Percentiles rank a stretch among this genome's conserved stretches.
Evolutionary conservation across 257 asterid species (phyloP).

Genomic region (Apocynum venetum): DNA sequence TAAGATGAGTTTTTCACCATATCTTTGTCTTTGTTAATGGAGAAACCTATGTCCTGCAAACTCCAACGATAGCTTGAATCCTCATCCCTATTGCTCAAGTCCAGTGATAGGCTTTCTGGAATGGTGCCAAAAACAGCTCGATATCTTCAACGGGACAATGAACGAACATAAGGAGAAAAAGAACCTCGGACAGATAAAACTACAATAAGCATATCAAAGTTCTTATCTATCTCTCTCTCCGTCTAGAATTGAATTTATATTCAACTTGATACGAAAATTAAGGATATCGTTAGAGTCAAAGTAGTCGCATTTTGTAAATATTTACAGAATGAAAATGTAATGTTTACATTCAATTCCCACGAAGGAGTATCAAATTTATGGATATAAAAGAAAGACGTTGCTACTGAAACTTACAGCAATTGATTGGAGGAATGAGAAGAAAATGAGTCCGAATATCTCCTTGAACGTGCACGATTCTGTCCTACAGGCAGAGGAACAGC

Average conservation of each 20-base stretch:
- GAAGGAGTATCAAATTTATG: too few relatives aligned
- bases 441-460: slow-evolving; percentile 52
- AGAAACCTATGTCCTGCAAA: slow-evolving; percentile 29
- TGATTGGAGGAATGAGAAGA: slow-evolving; percentile 37
- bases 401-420: slow-evolving; percentile 49
- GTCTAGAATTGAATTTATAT: too few relatives aligned
- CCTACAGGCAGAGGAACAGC: slow-evolving; percentile 56
- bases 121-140: slow-evolving; percentile 56
- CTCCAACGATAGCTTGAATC: slow-evolving; percentile 29
- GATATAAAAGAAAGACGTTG: background rate
- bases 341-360: too few relatives aligned
- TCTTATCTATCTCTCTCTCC: background rate
- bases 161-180: background rate
- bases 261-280: too few relatives aligned
- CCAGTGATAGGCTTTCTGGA: slow-evolving; percentile 37
- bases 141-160: slow-evolving; percentile 34
- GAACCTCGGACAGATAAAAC: background rate
- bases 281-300: too few relatives aligned
- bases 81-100: slow-evolving; percentile 24
- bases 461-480: slow-evolving; percentile 29
- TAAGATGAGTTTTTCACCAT: slow-evolving; percentile 26
- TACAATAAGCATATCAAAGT: background rate
- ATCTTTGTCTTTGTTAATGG: slow-evolving; percentile 31
- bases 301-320: too few relatives aligned
- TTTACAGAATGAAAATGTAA: too few relatives aligned